Evolutionary conservation across 768 basidiomycete species (phyloP).

Genomic region (Symmetrospora coprosmae): DNA sequence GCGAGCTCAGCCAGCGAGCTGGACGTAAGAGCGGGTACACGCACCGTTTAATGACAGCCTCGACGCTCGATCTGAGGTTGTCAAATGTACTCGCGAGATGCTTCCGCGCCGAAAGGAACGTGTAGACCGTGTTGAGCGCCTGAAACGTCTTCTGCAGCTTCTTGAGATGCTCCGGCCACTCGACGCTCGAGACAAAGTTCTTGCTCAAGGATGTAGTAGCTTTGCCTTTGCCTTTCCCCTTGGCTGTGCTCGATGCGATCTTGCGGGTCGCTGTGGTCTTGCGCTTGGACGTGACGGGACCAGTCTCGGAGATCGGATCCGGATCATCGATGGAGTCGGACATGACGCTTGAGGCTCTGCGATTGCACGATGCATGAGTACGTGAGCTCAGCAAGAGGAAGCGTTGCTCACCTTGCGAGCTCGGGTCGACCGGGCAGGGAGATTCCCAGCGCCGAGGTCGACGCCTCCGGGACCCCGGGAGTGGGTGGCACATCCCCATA

Average conservation of each 20-base stretch:
- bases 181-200: conserved; percentile 23
- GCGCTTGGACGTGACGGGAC: not conserved
- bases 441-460: too few species aligned
- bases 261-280: conserved; percentile 2
- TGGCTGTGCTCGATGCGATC: not conserved
- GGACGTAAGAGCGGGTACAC: too few species aligned
- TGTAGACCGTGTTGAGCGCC: conserved; percentile 79
- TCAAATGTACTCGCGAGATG: conserved; percentile 67
- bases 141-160: conserved; percentile 43
- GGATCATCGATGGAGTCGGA: conserved; percentile 17
- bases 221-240: conserved; percentile 27
- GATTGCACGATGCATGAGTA: not conserved
- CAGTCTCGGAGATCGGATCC: not conserved
- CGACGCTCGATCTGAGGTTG: conserved; percentile 61
- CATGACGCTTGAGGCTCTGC: conserved; percentile 16
- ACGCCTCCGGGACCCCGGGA: too few species aligned
- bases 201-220: conserved; percentile 8
- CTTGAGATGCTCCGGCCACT: conserved; percentile 53
- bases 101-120: conserved; percentile 68
- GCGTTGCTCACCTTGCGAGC: not conserved
- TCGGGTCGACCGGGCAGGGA: not conserved
- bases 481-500: too few species aligned
- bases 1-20: not conserved
- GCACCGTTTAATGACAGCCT: conserved; percentile 60
- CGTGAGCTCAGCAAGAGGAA: not conserved